Evolutionary conservation across 1,139 yeast species (phyloP).

Genomic region (Blastobotrys serpentis): DNA sequence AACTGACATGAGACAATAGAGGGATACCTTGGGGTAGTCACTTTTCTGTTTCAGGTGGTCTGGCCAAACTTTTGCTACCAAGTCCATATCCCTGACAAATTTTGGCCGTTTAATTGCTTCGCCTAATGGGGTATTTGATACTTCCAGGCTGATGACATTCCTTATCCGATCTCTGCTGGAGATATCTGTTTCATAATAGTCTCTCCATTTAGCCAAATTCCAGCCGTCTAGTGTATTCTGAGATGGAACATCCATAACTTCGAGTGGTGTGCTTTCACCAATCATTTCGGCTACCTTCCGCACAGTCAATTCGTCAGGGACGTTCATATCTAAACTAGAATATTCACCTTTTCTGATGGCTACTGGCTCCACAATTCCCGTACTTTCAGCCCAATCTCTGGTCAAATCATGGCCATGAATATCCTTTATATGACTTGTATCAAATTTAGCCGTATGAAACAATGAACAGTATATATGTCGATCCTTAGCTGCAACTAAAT

Average conservation of each 20-base stretch:
- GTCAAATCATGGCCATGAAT: slow-evolving; percentile 41
- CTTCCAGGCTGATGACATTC: slow-evolving; percentile 80
- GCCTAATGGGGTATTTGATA: slow-evolving; percentile 59
- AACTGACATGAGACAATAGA: slow-evolving; percentile 85
- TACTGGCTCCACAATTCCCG: slow-evolving; percentile 42
- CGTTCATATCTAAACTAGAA: slow-evolving; percentile 42
- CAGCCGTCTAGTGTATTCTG: slow-evolving; percentile 64
- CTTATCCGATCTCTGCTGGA: slow-evolving; percentile 61
- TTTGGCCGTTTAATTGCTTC: slow-evolving; percentile 57
- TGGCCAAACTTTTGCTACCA: slow-evolving; percentile 70
- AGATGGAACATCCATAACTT: slow-evolving; percentile 87
- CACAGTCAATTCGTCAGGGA: slow-evolving; percentile 51
- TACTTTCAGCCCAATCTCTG: slow-evolving; percentile 40
- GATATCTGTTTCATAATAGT: slow-evolving; percentile 55
- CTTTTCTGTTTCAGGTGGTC: slow-evolving; percentile 33
- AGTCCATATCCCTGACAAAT: slow-evolving; percentile 64
- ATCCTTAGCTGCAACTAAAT: slow-evolving; percentile 50
- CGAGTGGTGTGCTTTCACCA: slow-evolving; percentile 65
- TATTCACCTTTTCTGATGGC: slow-evolving; percentile 37
- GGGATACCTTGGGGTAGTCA: slow-evolving; percentile 61
- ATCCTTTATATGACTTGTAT: slow-evolving; percentile 25
- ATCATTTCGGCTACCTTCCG: slow-evolving; percentile 57
- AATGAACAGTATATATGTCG: slow-evolving; percentile 49
- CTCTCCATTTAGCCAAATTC: slow-evolving; percentile 72
- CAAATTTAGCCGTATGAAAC: slow-evolving; percentile 18